Percentiles rank a stretch among this genome's conserved stretches.
Evolutionary conservation across 768 basidiomycete species (phyloP).

Genomic region (Daedalea quercina): DNA sequence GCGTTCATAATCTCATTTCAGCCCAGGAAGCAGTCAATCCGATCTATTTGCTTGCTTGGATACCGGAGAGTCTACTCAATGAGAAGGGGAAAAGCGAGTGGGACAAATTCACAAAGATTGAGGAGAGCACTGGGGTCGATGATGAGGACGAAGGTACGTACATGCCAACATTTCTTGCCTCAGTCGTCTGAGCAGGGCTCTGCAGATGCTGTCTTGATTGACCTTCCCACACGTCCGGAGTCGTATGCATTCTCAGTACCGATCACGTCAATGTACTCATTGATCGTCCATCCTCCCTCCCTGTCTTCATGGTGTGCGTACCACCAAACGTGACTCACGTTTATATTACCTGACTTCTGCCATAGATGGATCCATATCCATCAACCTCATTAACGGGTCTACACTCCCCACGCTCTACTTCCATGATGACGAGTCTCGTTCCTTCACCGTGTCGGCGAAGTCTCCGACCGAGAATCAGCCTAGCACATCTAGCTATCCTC

Average conservation of each 20-base stretch:
- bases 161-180: not conserved
- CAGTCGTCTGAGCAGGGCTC: constrained; percentile 2
- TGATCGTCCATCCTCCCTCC: constrained; percentile 79
- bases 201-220: constrained; percentile 78
- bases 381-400: constrained; percentile 82
- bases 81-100: constrained; percentile 80
- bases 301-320: constrained; percentile 76
- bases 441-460: constrained; percentile 48
- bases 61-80: constrained; percentile 79
- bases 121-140: constrained; percentile 50
- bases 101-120: constrained; percentile 85
- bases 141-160: constrained; percentile 71
- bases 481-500: constrained; percentile 44
- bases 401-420: constrained; percentile 90
- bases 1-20: constrained; percentile 5
- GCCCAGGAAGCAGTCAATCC: constrained; percentile 68
- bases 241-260: constrained; percentile 96
- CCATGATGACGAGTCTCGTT: constrained; percentile 94
- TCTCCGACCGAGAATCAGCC: constrained; percentile 27
- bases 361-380: constrained; percentile 78
- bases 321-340: not conserved
- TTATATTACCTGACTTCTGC: not conserved
- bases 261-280: constrained; percentile 81
- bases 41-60: constrained; percentile 84
- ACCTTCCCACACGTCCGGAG: constrained; percentile 77